Conservation (phyloP, 2,329 filamentous ascomycete species). For the Leptographium lundbergii region DNA sequence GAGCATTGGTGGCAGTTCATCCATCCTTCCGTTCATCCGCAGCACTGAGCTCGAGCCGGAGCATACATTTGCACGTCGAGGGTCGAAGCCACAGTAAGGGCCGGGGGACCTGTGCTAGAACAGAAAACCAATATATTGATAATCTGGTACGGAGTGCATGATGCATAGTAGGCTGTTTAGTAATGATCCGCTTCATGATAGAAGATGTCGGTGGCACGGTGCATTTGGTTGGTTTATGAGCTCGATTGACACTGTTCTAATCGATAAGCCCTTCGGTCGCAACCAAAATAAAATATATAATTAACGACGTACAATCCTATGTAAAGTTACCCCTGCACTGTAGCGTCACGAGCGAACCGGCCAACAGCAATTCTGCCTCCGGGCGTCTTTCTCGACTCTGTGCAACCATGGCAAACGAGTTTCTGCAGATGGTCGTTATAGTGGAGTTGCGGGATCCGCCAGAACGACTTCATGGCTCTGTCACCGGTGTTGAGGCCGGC, state of each 20-base stretch:
- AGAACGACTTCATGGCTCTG: conserved; percentile 54
- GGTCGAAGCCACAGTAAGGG: not conserved
- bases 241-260: not conserved
- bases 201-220: not conserved
- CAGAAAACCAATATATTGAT: not conserved
- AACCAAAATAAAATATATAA: not conserved
- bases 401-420: conserved; percentile 48
- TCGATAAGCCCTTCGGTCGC: not conserved
- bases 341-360: not conserved
- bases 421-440: conserved; percentile 64
- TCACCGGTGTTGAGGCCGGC: conserved; percentile 54
- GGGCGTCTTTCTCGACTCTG: not conserved
- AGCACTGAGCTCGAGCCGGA: not conserved
- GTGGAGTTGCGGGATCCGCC: conserved; percentile 45
- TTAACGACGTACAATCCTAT: not conserved
- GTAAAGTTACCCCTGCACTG: not conserved
- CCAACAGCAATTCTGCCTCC: not conserved
- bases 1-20: conserved; percentile 16
- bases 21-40: conserved; percentile 28
- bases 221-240: not conserved
- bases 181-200: not conserved
- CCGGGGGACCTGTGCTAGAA: not conserved
- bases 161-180: not conserved
- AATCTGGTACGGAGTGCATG: too few relatives aligned
- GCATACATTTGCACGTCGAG: not conserved